Conservation (phyloP, 352 stramenopile genomes). For the Stramenopiles sp. region DNA sequence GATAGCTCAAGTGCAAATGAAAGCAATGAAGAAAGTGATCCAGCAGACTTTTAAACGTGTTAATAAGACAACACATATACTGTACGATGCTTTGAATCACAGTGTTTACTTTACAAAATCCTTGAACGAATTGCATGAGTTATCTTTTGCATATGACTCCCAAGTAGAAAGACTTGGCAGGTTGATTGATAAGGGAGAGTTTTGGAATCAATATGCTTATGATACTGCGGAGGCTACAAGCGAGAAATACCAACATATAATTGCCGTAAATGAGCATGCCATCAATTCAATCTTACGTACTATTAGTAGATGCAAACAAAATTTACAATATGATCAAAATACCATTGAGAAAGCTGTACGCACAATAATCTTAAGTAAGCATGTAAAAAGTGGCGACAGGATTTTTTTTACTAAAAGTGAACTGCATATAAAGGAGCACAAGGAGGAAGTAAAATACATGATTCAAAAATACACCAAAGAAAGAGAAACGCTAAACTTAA, state of each 20-base stretch:
- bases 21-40: too few relatives aligned
- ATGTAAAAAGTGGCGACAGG: too few relatives aligned
- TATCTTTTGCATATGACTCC: too few relatives aligned
- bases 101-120: too few relatives aligned
- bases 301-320: neutral
- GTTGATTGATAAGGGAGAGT: neutral
- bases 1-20: too few relatives aligned
- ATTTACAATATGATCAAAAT: neutral
- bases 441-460: neutral
- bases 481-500: neutral
- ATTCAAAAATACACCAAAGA: neutral
- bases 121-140: too few relatives aligned
- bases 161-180: too few relatives aligned
- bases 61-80: too few relatives aligned
- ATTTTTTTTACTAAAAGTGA: neutral
- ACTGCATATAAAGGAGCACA: neutral
- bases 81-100: too few relatives aligned
- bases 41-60: too few relatives aligned
- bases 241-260: neutral
- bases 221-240: neutral
- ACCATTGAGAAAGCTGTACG: neutral
- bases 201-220: neutral
- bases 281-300: neutral
- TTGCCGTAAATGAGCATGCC: too few relatives aligned
- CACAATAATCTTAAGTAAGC: too few relatives aligned